phyloP scores from a whole-genome alignment of 345 rosid species.

The Citrus hindsii region DNA sequence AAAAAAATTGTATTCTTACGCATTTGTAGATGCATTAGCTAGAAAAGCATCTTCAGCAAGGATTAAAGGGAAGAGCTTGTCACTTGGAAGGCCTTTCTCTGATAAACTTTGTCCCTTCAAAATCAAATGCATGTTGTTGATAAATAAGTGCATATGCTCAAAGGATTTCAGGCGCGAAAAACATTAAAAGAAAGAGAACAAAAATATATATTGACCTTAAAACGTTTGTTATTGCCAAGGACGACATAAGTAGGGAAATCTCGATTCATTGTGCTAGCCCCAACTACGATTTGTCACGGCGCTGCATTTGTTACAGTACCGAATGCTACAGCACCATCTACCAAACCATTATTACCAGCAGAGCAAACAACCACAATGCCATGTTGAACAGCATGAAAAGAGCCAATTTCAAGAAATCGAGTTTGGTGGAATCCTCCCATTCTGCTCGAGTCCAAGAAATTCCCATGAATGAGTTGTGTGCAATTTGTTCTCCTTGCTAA shows the following conservation, averaged over 20 bases:
- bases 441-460: slow-evolving; percentile 61
- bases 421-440: slow-evolving; percentile 33
- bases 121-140: not conserved
- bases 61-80: slow-evolving; percentile 51
- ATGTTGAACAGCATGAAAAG: slow-evolving; percentile 68
- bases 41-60: slow-evolving; percentile 47
- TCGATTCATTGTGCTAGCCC: slow-evolving; percentile 75
- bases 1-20: slow-evolving; percentile 37
- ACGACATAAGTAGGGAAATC: slow-evolving; percentile 65
- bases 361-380: slow-evolving; percentile 63
- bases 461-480: slow-evolving; percentile 95
- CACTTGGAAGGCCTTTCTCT: slow-evolving; percentile 30
- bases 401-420: slow-evolving; percentile 67
- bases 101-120: slow-evolving; percentile 79
- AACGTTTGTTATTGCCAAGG: slow-evolving; percentile 51
- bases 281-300: slow-evolving; percentile 65
- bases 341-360: slow-evolving; percentile 82
- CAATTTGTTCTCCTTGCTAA: slow-evolving; percentile 52
- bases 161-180: not conserved
- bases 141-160: not conserved
- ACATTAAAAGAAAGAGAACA: not conserved
- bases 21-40: slow-evolving; percentile 46
- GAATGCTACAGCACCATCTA: too few species aligned
- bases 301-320: slow-evolving; percentile 64
- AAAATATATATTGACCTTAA: slow-evolving; percentile 42